Evolutionary conservation across 2,329 filamentous ascomycete genomes (phyloP), one percentile per base, ranked within the genome.

Genomic region (Elsinoe australis): DNA sequence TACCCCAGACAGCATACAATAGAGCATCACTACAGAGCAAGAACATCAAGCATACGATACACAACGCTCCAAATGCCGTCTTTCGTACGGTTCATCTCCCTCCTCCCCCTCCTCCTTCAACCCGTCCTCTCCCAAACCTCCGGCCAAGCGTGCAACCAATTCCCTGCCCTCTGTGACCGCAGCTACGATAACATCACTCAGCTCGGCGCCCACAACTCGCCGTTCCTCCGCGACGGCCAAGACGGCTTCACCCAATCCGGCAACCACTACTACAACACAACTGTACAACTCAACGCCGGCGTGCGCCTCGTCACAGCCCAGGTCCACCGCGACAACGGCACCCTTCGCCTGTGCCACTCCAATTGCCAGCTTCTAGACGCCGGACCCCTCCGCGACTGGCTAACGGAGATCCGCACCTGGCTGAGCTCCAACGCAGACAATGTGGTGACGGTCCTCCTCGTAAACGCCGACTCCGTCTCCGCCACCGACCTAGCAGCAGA

Each of bases 181-280:
- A 68, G 76, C 14, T 92, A 92, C 70, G 81, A 79, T 67, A 79
- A 83, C 29, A 76, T 92, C 56, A 89, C 85, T 2, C 76, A 89
- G 63, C 77, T 90, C 59, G 85, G 85, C 17, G 83, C 83, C 14
- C 85, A 89, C 67, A 76, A 88, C 66, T 80, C 78, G 52, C 73
- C 84, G 8, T 89, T 88, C 61, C 64, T 88, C 9, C 73, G 83
- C 42, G 80, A 87, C 58, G 63, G 68, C 19, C 74, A 72, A 49
- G 83, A 79, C 1, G 69, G 67, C 52, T 77, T 82, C 63, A 79
- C 78, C 19, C 64, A 79, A 2, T 75, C 80, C 2, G 84, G 82
- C 4, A 85, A 87, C 63, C 85, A 89, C 66, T 86, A 72, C 67
- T 80, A 76, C 66, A 70, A 73, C 64, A 81, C 82, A 5, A 85